These are phyloP conservation scores for Metschnikowia gelsemii DNA, from an alignment of 805 yeast genomes.

Conservation along the genomic window DNA sequence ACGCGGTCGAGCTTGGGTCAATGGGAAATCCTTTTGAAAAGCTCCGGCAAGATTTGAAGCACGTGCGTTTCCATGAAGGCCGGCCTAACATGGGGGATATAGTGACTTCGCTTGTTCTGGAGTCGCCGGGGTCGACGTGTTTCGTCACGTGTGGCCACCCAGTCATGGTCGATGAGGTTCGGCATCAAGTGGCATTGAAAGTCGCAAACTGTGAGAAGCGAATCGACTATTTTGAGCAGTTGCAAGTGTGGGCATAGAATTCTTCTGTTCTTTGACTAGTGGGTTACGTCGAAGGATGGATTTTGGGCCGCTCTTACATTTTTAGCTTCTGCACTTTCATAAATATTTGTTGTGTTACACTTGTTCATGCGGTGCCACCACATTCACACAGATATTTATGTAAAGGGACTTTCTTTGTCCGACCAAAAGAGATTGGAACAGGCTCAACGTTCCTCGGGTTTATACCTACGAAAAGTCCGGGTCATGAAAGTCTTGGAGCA, in stretches of 20 bases:
- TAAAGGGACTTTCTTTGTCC: too few species aligned
- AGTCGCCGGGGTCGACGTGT: slow-evolving; percentile 17
- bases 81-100: slow-evolving; percentile 17
- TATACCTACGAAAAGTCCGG: too few species aligned
- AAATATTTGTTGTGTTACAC: background rate
- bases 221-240: slow-evolving; percentile 22
- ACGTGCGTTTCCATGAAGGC: slow-evolving; percentile 15
- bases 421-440: too few species aligned
- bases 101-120: slow-evolving; percentile 4
- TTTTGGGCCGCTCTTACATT: too few species aligned
- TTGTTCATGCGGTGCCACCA: too few species aligned
- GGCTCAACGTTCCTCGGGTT: too few species aligned
- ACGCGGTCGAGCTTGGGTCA: background rate
- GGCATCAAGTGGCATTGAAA: slow-evolving; percentile 21
- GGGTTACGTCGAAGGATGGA: too few species aligned
- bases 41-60: slow-evolving; percentile 11
- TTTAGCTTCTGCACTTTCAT: background rate
- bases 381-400: too few species aligned
- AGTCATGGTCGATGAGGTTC: slow-evolving; percentile 31
- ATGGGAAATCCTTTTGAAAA: slow-evolving; percentile 6
- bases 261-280: background rate
- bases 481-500: too few species aligned
- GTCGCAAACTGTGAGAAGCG: slow-evolving; percentile 10
- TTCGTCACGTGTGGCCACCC: slow-evolving; percentile 37
- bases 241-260: slow-evolving; percentile 25